Evolutionary conservation across 2,329 filamentous ascomycete species (phyloP).

Genomic region (Fonsecaea monophora): DNA sequence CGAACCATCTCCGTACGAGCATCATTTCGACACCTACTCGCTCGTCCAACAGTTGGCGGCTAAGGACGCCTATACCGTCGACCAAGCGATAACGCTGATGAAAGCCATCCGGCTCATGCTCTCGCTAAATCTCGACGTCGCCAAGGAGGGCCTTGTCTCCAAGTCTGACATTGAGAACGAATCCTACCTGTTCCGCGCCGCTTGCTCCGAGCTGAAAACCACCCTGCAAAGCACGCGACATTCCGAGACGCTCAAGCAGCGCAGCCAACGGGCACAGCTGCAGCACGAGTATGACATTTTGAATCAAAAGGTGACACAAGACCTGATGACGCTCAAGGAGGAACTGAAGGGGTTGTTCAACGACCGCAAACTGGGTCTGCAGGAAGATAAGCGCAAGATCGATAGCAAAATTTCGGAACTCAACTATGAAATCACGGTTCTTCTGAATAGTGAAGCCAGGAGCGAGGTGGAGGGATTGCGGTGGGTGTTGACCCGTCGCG

Average conservation of each 20-base stretch:
- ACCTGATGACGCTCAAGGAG: conserved; percentile 80
- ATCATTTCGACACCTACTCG: conserved; percentile 95
- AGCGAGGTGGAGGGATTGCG: conserved; percentile 89
- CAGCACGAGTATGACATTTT: conserved; percentile 97
- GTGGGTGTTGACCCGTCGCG: conserved; percentile 78
- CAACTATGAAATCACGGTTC: conserved; percentile 94
- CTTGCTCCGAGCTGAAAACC: conserved; percentile 87
- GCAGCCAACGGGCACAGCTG: conserved; percentile 81
- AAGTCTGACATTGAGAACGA: conserved; percentile 96
- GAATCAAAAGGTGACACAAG: conserved; percentile 82
- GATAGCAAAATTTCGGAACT: conserved; percentile 92
- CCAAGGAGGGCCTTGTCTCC: conserved; percentile 79
- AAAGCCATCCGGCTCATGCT: conserved; percentile 84
- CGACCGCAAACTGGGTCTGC: conserved; percentile 89
- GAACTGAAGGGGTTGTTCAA: conserved; percentile 96
- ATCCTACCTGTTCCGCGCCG: conserved; percentile 90
- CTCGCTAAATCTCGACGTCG: conserved; percentile 78
- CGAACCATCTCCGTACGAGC: conserved; percentile 78
- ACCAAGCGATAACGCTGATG: conserved; percentile 85
- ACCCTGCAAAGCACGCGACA: conserved; percentile 82
- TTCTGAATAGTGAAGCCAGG: conserved; percentile 86
- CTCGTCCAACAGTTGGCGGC: conserved; percentile 79
- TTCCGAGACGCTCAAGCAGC: conserved; percentile 77
- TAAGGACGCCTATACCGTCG: conserved; percentile 70
- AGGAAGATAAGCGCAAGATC: conserved; percentile 83